Evolutionary conservation across 139 green algal genomes (phyloP), one percentile per base, ranked within the genome.

Genomic region (Coelastrella sp.): DNA sequence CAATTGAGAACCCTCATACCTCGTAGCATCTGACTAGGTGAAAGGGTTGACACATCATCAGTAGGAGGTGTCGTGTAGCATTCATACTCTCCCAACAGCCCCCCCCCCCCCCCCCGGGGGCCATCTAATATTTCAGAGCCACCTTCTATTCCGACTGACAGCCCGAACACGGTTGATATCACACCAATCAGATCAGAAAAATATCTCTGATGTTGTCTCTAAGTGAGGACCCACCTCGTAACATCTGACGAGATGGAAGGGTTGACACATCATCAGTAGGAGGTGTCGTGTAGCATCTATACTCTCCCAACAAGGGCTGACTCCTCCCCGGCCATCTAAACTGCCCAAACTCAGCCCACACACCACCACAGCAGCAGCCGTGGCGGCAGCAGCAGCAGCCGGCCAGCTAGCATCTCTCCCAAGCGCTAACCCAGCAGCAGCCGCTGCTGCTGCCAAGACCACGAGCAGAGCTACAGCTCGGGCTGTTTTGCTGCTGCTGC

Each of bases 271-370:
- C 81, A 97, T 87, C 47, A 99, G 91, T 54, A 97, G 92, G 56
- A 99, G 93, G 86, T 99, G 97, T 23, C 92, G 65, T 10, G 83
- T 59, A 2, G 92, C 93, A 23, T 88, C 81, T 71, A 99, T 97
- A 78, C 87, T 97, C 83, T 99, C 97, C 97, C 97, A 99, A 4
- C 92, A 89, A 6, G 96, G 96, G 1, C 94, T 97, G 16, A 98
- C 77, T 3, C 93, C 82, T 7, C 82, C 82, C 56, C 64, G 14
- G 93, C 91, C 66, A 90, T 65, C 64, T 57, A 73, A 10, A 59
- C 82, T 54, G 22, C 22, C 61, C 17, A 58, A 11, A 7, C 82
- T 71, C 8, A 87, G 65, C 22, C 22, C n/a, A 83, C 54, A 71
- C 23, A 80, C 60, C 14, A 64, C 59, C 4, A 16, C 73, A 89